Evolutionary conservation across 176 grass and related monocot species (phyloP), one percentile per base, ranked within the genome.

Genomic region (Paspalum notatum): DNA sequence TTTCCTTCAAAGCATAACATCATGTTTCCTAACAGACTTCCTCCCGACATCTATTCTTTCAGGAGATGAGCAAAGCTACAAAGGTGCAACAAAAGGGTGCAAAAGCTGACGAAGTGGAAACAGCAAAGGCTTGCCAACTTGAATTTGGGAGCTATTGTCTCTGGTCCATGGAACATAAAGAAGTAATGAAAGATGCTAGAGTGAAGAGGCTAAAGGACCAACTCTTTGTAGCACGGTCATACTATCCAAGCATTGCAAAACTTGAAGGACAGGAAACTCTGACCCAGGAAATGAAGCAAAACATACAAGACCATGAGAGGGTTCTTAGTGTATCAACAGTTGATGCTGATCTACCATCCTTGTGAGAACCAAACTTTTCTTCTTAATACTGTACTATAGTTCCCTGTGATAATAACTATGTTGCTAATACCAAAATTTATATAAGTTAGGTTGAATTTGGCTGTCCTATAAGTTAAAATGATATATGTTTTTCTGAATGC

Each of bases 141-240:
- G 85, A 91, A 88, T 94, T 98, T 81, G 95, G 95, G 41, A 92
- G 92, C 71, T 98, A 98, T 89, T 98, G 95, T 65, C 85, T 98
- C 60, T 98, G 95, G 95, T 92, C 95, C 21, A 81, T 80, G 58
- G 92, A 98, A 79, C 87, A 90, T 57, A 92, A 88, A 91, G 92
- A 85, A 89, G 66, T 81, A 61, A 87, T 91, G 92, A 91, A 85
- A 62, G 92, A 94, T 82, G 61, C 62, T 57, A 50, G 66, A 27
- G 84, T 95, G 57, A 91, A 87, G 78, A 91, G 48, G 71, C 85
- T 92, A 63, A 92, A 92, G 77, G 92, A 95, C 26, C 92, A 95
- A 82, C 78, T 95, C 56, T 95, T 95, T 75, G 84, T 95, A 43
- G 89, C 87, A 15, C 88, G 89, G 62, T 83, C 92, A 79, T 92